Conservation (phyloP, 2,329 filamentous ascomycete species). For the Aureobasidium sp. region DNA sequence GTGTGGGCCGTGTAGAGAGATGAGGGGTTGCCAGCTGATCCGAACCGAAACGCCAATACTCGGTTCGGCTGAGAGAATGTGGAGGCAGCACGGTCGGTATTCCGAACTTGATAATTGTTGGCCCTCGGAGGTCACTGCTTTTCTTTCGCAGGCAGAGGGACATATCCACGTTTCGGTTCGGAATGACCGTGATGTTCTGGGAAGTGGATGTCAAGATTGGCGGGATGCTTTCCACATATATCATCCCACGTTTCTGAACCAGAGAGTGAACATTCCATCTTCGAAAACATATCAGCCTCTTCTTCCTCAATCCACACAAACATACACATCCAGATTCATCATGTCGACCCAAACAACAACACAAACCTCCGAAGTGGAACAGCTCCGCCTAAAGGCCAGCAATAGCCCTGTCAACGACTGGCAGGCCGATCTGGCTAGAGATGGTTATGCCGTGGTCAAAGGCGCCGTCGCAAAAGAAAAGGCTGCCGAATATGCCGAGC, state of each 20-base stretch:
- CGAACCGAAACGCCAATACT: neutral
- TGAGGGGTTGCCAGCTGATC: too few relatives aligned
- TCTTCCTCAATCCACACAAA: neutral
- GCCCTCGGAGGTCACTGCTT: neutral
- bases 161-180: neutral
- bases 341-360: constrained; percentile 1
- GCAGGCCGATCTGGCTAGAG: constrained; percentile 18
- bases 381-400: neutral
- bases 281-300: neutral
- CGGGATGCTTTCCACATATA: neutral
- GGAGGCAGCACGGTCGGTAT: too few relatives aligned
- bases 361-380: neutral
- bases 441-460: constrained; percentile 43
- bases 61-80: neutral
- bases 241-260: neutral
- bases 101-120: neutral
- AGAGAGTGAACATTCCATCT: neutral
- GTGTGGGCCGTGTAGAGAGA: neutral
- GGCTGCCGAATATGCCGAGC: constrained; percentile 32
- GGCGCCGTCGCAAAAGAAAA: constrained; percentile 39
- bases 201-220: too few relatives aligned
- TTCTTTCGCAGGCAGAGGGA: too few relatives aligned
- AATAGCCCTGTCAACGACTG: neutral
- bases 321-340: neutral
- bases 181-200: neutral